phyloP scores from a whole-genome alignment of 1,284 basidiomycete genomes.

The Ustilago sp. region DNA sequence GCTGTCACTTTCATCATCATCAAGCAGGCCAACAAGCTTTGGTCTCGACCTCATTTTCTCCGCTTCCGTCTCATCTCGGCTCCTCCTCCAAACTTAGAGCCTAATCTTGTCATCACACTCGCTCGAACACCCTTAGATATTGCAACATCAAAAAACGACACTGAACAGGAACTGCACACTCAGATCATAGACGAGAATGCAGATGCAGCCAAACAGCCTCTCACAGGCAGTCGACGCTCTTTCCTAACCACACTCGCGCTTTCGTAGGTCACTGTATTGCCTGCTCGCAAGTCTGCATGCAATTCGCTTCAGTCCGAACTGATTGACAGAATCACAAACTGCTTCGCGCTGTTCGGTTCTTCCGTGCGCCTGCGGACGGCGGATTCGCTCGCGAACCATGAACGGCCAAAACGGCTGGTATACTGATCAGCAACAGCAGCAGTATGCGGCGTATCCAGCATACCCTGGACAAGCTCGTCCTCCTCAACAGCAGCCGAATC shows the following conservation, averaged over 20 bases:
- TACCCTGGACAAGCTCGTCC: constrained; percentile 10
- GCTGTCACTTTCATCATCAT: constrained; percentile 2
- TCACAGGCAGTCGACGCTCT: background rate
- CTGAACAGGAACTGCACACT: too few species aligned
- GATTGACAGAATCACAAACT: background rate
- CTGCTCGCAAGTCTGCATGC: background rate
- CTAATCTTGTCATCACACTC: background rate
- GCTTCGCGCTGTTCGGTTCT: constrained; percentile 10
- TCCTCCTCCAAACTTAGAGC: constrained; percentile 2
- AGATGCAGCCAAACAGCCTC: background rate
- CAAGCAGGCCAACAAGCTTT: background rate
- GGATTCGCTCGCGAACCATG: constrained; percentile 9
- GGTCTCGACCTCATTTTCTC: background rate
- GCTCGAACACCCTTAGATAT: background rate
- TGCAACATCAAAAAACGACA: background rate
- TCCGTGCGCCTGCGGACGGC: background rate
- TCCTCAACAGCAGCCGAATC: constrained; percentile 14
- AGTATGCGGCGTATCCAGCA: constrained; percentile 1
- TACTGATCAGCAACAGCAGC: constrained; percentile 17
- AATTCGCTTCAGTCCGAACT: background rate
- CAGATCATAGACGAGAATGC: background rate
- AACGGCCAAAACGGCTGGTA: constrained; percentile 38
- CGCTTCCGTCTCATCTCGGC: background rate
- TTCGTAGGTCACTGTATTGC: too few species aligned
- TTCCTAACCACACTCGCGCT: background rate